Evolutionary conservation across 202 grass and related monocot genomes (phyloP), one percentile per base, ranked within the genome.

Genomic region (Elaeis oleifera): DNA sequence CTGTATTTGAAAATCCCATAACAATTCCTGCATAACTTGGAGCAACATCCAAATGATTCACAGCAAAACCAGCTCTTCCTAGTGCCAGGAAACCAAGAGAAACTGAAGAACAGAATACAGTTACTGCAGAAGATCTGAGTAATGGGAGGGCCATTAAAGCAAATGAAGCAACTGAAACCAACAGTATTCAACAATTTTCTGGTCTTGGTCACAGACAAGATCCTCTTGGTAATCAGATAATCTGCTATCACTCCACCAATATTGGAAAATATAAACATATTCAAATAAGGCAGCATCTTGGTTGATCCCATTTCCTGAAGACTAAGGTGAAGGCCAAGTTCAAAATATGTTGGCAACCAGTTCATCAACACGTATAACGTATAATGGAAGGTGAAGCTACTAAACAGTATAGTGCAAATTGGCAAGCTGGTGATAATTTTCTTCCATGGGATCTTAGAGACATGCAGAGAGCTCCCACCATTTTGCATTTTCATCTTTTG

Each of bases 371-470:
- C 88, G 70, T 92, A 97, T 61, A 97, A 69, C 27, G 94, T 88
- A 58, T 97, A 97, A 67, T 89, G 92, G 70, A 97, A 97, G 49
- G 94, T 97, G 78, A 97, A 97, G 61, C 92, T 97, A 69, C 89
- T 97, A 4, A 92, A 79, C 3, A 92, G 74, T 58, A 97, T 97
- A 68, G 94, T 82, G 84, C 94, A 97, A 53, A 97, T 81, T 27
- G 92, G 88, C 53, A 97, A 69, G 51, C 76, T 89, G 71, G 89
- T 81, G 16, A 97, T 86, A 67, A 97, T 92, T 51, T 63, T 91
- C 58, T 61, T 77, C 88, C 88, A 89, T 50, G 94, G 88, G 29
- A 91, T 97, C 59, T 85, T 92, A 50, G 67, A 71, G 1, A 70
- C 72, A 74, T 76, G 76, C 29, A 74, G 61, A 17, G 78, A 65